Conservation (phyloP, 495 filamentous ascomycete genomes). For the Aspergillus kassunensis region DNA sequence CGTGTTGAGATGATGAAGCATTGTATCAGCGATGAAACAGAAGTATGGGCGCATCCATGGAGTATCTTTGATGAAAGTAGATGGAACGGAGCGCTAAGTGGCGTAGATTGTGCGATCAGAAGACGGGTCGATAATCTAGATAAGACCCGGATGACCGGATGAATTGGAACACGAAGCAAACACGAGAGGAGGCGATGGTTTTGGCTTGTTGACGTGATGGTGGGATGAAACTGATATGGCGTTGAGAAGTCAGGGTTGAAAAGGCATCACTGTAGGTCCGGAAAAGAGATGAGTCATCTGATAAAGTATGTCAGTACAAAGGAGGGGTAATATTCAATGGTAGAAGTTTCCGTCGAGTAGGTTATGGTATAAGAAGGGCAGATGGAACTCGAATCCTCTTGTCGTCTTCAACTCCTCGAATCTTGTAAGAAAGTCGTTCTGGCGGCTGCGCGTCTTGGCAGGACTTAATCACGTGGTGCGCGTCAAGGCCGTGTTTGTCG, state of each 20-base stretch:
- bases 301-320: neutral
- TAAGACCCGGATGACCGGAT: neutral
- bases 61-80: neutral
- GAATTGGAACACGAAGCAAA: neutral
- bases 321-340: constrained; percentile 1
- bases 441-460: constrained; percentile 8
- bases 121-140: neutral
- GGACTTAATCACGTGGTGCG: constrained; percentile 20
- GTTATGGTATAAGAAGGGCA: constrained; percentile 4
- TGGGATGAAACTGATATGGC: neutral
- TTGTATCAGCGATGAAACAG: too few relatives aligned
- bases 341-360: constrained; percentile 1
- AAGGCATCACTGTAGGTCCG: neutral
- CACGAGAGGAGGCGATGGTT: neutral
- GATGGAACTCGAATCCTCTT: constrained; percentile 4
- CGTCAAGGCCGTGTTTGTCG: constrained; percentile 23
- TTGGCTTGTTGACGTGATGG: neutral
- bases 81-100: neutral
- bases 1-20: too few relatives aligned
- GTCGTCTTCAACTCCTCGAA: neutral
- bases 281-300: constrained; percentile 5
- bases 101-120: too few relatives aligned
- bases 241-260: neutral
- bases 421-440: constrained; percentile 25
- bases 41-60: neutral